Conservation (phyloP, 2,329 filamentous ascomycete species). For the Fusarium chlamydosporum region DNA sequence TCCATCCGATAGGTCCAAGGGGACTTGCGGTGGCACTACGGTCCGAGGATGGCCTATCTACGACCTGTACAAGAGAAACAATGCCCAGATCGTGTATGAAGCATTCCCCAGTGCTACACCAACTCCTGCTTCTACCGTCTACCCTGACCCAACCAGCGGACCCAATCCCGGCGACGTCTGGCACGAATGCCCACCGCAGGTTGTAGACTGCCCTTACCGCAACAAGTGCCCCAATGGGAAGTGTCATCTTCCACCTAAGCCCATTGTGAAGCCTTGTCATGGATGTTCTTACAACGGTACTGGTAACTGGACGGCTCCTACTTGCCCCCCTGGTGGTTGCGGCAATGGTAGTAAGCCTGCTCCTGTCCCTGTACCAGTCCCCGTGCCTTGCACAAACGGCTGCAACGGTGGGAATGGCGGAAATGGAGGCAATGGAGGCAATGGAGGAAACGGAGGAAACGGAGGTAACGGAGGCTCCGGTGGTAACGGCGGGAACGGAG, state of each 20-base stretch:
- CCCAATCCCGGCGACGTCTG: conserved; percentile 39
- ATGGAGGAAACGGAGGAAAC: background rate
- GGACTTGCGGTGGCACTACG: conserved; percentile 38
- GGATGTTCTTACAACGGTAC: conserved; percentile 31
- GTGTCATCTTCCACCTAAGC: conserved; percentile 17
- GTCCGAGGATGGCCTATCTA: conserved; percentile 39
- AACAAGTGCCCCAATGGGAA: conserved; percentile 36
- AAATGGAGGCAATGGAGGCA: background rate
- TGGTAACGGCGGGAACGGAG: background rate
- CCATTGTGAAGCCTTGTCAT: conserved; percentile 34
- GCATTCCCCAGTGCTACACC: conserved; percentile 17
- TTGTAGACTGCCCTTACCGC: conserved; percentile 40
- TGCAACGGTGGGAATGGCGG: background rate
- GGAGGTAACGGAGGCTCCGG: background rate
- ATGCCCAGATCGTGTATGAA: conserved; percentile 33
- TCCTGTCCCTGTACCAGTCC: conserved; percentile 10
- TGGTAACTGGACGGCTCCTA: conserved; percentile 42
- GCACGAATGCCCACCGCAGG: conserved; percentile 39
- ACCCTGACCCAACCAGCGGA: conserved; percentile 8
- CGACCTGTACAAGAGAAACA: conserved; percentile 42
- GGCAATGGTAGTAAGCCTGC: conserved; percentile 28
- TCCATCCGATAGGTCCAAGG: conserved; percentile 33
- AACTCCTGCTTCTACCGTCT: conserved; percentile 22
- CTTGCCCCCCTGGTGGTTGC: conserved; percentile 38
- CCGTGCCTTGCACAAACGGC: background rate